phyloP scores from a whole-genome alignment of 2,329 filamentous ascomycete species.

The Cladosporium colombiae region DNA sequence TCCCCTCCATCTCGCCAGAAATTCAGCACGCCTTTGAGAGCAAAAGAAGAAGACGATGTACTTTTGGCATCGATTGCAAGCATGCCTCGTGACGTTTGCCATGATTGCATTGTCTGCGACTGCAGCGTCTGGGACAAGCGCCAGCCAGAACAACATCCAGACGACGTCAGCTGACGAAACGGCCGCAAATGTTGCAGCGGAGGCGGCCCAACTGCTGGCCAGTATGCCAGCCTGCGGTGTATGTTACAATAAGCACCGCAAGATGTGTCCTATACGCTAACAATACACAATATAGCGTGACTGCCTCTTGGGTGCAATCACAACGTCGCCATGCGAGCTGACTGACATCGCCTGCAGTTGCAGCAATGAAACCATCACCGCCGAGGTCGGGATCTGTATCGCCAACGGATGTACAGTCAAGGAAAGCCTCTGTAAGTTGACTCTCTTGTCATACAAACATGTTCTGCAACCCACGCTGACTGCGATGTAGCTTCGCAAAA shows the following conservation, averaged over 20 bases:
- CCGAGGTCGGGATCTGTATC: constrained; percentile 21
- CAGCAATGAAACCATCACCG: constrained; percentile 22
- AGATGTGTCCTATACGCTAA: background rate
- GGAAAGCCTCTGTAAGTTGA: constrained; percentile 8
- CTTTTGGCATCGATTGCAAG: background rate
- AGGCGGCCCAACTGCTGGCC: constrained; percentile 3
- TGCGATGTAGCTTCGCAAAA: constrained; percentile 18
- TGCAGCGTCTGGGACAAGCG: background rate
- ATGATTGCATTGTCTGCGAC: background rate
- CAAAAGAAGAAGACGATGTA: background rate
- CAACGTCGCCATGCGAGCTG: constrained; percentile 24
- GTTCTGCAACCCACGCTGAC: background rate
- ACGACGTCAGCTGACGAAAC: background rate
- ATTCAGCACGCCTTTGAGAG: background rate
- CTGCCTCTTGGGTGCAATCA: constrained; percentile 24
- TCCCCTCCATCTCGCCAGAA: background rate
- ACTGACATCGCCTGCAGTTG: constrained; percentile 27
- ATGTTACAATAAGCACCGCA: background rate
- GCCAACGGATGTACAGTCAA: constrained; percentile 14
- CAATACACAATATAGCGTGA: constrained; percentile 18
- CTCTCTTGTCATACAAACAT: too few relatives aligned
- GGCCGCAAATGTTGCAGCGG: background rate
- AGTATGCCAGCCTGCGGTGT: constrained; percentile 17
- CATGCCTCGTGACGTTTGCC: background rate
- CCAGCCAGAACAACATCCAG: background rate